phyloP scores from a whole-genome alignment of 2,329 filamentous ascomycete genomes.

The Chrysosporium keratinophilum region DNA sequence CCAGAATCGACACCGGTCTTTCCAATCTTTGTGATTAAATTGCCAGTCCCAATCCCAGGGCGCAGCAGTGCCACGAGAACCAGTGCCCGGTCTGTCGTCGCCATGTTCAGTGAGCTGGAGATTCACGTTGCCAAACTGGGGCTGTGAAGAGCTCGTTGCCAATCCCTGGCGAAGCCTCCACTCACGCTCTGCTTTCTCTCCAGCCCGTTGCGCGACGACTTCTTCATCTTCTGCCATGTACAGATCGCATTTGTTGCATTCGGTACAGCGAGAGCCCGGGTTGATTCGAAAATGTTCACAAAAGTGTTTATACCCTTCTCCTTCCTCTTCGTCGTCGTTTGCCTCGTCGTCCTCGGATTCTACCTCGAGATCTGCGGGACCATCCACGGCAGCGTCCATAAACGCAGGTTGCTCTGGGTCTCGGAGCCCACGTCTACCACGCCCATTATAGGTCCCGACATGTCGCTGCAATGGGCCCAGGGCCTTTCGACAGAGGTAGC shows the following conservation, averaged over 20 bases:
- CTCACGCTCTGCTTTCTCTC: conserved; percentile 58
- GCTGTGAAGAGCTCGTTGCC: conserved; percentile 11
- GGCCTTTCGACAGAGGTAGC: conserved; percentile 83
- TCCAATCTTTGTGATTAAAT: conserved; percentile 16
- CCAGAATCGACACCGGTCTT: conserved; percentile 27
- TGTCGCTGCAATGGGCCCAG: conserved; percentile 24
- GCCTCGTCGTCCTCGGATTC: conserved; percentile 17
- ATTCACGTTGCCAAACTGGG: conserved; percentile 8
- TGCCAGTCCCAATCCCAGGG: conserved; percentile 22
- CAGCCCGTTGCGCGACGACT: conserved; percentile 55
- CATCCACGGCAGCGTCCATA: conserved; percentile 10
- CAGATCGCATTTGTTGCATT: conserved; percentile 73
- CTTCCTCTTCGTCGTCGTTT: conserved; percentile 32
- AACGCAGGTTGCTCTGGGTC: not conserved
- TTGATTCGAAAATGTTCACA: conserved; percentile 88
- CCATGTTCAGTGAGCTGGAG: not conserved
- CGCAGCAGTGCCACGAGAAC: conserved; percentile 15
- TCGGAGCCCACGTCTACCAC: not conserved
- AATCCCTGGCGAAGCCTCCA: conserved; percentile 57
- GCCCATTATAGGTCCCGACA: not conserved
- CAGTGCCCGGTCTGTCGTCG: not conserved
- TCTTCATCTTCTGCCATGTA: conserved; percentile 63
- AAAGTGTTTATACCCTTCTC: conserved; percentile 82
- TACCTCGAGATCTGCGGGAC: conserved; percentile 10
- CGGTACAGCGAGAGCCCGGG: conserved; percentile 61